Evolutionary conservation across 805 yeast species (phyloP), one percentile per base, ranked within the genome.

Genomic region (Maudiozyma saulgeensis): DNA sequence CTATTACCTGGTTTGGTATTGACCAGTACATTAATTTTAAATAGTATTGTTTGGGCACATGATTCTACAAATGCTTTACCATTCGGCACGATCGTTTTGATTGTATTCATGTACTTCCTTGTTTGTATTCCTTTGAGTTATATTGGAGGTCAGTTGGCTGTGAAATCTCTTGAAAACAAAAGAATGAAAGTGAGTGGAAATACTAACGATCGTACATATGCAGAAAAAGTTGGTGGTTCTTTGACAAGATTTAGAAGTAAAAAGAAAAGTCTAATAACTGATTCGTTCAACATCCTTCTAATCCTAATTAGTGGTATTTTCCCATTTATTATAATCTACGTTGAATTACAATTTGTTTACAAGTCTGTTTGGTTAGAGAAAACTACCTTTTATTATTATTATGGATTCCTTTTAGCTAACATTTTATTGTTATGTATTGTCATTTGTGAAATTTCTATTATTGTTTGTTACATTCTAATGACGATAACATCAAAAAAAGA

Each of bases 261-360:
- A n/a, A 18, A 37, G 8, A 47, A 26, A n/a, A 42, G 18, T 7
- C 2, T 43, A 6, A n/a, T 47, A 21, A 26, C 38, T 11, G 48
- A 49, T 45, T 41, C 51, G 16, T 40, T 51, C 16, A 46, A 47
- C 6, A 6, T 45, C 6, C 32, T 51, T 21, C 32, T 49, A 23
- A 34, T 48, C 2, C 38, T 51, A 19, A 25, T 31, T 4, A 28
- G 84, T 57, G 96, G 96, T 2, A 45, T 82, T 19, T 74, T 85
- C 45, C 95, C 96, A 35, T 88, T 87, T 61, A 81, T 83, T 16
- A 80, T 87, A 12, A 81, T 86, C n/a, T 83, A 82, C 60, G 88
- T 85, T 49, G 96, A 88, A 60, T 69, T 88, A 51, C 67, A 80
- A 49, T 83, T 81, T 63, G 75, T 87, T 28, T 81, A 84, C 69